A percentile compares a stretch with the other conserved stretches of the same genome.
phyloP scores from a whole-genome alignment of 495 filamentous ascomycete genomes.

The Pyrenula aspistea region DNA sequence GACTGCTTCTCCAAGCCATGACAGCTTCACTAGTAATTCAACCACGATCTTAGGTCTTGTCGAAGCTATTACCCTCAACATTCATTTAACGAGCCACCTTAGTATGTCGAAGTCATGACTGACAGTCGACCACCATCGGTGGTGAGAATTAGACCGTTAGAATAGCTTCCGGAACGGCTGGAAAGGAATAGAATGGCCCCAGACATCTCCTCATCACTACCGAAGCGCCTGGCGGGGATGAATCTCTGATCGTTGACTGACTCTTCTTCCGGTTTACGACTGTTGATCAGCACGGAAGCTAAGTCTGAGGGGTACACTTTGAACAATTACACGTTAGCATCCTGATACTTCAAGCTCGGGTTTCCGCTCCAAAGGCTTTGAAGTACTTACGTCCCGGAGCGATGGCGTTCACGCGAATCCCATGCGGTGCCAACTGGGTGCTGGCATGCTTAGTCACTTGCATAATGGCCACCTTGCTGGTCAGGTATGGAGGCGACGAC shows the following conservation, averaged over 20 bases:
- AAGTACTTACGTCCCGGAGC: constrained; percentile 46
- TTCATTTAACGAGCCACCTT: not conserved
- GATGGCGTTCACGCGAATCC: constrained; percentile 53
- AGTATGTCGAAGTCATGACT: constrained; percentile 34
- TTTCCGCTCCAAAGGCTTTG: not conserved
- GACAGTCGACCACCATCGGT: constrained; percentile 45
- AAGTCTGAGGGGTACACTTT: constrained; percentile 1
- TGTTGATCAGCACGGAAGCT: constrained; percentile 2
- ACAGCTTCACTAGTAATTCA: not conserved
- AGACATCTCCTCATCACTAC: constrained; percentile 48
- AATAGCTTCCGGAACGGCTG: constrained; percentile 46
- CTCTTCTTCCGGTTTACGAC: constrained; percentile 14
- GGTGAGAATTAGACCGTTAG: constrained; percentile 41
- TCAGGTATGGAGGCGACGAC: constrained; percentile 48
- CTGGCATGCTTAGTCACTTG: constrained; percentile 54
- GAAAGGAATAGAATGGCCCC: constrained; percentile 49
- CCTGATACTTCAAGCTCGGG: not conserved
- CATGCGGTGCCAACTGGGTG: constrained; percentile 37
- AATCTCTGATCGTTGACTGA: constrained; percentile 20
- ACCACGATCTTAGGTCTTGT: not conserved
- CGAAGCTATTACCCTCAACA: not conserved
- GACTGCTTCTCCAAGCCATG: not conserved
- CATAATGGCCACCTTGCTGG: constrained; percentile 50
- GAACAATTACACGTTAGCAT: not conserved
- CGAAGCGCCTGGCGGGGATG: constrained; percentile 37